Percentiles rank a stretch among this genome's conserved stretches.
Conservation (phyloP, 495 filamentous ascomycete species). For the Astrothelium macrocarpum region DNA sequence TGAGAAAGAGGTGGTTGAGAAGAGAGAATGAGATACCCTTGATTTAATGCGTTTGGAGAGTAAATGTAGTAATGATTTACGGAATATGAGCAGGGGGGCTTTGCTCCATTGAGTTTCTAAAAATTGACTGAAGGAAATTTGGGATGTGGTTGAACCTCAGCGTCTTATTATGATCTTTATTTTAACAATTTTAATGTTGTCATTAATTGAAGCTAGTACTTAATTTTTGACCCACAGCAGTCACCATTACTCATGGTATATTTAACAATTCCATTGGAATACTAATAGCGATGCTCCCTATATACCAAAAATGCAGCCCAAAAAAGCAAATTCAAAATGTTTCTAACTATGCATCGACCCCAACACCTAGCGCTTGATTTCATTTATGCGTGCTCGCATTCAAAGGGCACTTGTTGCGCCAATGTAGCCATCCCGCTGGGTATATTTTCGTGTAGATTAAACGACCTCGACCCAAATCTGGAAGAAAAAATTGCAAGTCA, state of each 20-base stretch:
- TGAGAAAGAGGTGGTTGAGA: background rate
- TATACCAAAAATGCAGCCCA: background rate
- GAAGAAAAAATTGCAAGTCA: background rate
- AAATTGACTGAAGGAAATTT: background rate
- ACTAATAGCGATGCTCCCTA: background rate
- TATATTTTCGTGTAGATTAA: background rate
- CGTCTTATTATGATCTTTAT: background rate
- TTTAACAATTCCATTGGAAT: background rate
- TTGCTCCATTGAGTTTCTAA: background rate
- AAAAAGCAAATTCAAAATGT: background rate
- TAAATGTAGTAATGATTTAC: background rate
- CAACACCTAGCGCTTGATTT: conserved; percentile 5
- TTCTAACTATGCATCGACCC: background rate
- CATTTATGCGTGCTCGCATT: background rate
- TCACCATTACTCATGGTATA: background rate
- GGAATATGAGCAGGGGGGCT: background rate
- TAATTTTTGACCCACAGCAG: background rate
- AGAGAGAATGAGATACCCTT: background rate
- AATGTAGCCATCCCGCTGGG: background rate
- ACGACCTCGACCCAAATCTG: background rate
- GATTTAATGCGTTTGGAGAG: background rate
- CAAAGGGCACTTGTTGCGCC: background rate
- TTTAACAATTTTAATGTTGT: background rate
- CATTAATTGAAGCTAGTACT: background rate
- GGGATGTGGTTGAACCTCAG: background rate